Evolutionary conservation across 176 grass and related monocot genomes (phyloP), one percentile per base, ranked within the genome.

Genomic region (Oryza meridionalis): DNA sequence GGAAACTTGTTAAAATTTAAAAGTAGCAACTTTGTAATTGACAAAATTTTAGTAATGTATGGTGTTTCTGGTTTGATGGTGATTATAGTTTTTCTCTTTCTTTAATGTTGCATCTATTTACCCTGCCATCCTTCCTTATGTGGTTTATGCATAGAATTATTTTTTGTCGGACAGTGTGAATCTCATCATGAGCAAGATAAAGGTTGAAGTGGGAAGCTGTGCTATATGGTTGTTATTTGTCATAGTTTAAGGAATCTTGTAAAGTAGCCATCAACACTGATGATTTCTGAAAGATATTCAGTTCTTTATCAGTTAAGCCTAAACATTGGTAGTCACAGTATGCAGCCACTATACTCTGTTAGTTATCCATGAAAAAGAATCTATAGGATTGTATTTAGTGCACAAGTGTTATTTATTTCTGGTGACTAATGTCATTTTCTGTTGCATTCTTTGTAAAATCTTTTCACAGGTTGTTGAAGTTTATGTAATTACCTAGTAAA

Each of bases 31-130:
- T 64, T 44, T 27, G 35, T 61, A 62, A 7, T 67, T 70, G 10
- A 47, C 29, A 90, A 43, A 27, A 14, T 38, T 43, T 71, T 19
- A 38, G 37, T 9, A 49, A 51, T 51, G 31, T 69, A 37, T 71
- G n/a, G 2, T 42, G 8, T 31, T 10, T 76, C 78, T 88, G 19
- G 76, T 84, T 13, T 42, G 65, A 24, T 87, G 70, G n/a, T 68
- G 33, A 22, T 47, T 17, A 12, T 26, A 65, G 45, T 16, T 11
- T 11, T 27, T 63, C 16, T 77, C 24, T 77, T 70, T 58, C 33
- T 44, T 77, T 24, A 58, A 46, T 42, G 21, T 67, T 51, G 12
- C 19, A 51, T 51, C 4, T 51, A 15, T 9, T 16, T 51, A 6
- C 11, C 46, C 50, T 21, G 6, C 51, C 51, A 59, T 59, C 50